Base-by-base conservation (phyloP, 192 early-diverging fungal species). In the Spizellomyces punctatus region DNA sequence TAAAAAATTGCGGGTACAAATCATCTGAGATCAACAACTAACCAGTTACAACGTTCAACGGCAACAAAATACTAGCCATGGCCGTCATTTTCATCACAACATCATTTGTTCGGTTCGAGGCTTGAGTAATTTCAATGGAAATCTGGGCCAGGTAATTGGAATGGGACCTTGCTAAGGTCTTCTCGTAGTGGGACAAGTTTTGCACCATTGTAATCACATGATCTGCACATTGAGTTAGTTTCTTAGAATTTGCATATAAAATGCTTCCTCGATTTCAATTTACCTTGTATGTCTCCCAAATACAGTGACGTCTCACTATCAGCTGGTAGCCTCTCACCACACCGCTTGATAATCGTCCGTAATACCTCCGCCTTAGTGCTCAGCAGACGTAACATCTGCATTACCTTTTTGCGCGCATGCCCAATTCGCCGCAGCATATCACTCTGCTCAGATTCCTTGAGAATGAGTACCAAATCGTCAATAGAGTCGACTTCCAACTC, bases 401-500 rank as follows among this genome's bases (percentile, higher is more conserved):
- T 89, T 16, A 95, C 87, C 19, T 80, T 75, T 56, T 94, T 93
- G 8, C 94, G 83, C 9, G 88, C 87, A 21, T 78, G 75, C 6
- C 92, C 93, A 21, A 94, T 91, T 8, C 89, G 85, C 48, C 86
- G 81, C 58, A 95, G 78, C 89, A 94, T 89, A 65, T 90, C 91
- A 7, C 71, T 76, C 67, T 91, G 80, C 74, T 98, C 96, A 5
- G 91, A 90, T 75, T 95, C 94, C 62, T 93, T 90, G n/a, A 96
- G 81, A 27, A 98, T 90, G 22, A 99, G 81, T 0, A 98, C 95
- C 0, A 98, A 77, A 67, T 99, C 97, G 75, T 99, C 96, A 64
- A 99, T 96, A 0, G 89, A 84, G 66, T 96, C 95, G 4, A 99
- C 97, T 74, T 98, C 96, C 63, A 93, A 86, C 81, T 99, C 97